These are phyloP conservation scores for Citrus medica DNA, from an alignment of 345 rosid species.

Conservation along the genomic window DNA sequence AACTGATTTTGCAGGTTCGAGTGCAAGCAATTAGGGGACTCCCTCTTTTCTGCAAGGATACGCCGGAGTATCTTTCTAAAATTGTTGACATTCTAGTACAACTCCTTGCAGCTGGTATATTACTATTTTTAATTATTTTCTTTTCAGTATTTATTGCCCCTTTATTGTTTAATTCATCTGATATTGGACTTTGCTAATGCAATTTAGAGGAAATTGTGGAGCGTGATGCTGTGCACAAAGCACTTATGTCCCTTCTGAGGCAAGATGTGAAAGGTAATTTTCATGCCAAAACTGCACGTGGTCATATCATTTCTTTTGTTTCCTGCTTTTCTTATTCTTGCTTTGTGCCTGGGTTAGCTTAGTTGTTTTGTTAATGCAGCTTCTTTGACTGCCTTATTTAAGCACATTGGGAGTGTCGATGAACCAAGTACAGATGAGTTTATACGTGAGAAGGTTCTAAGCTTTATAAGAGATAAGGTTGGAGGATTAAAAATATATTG, in stretches of 20 bases:
- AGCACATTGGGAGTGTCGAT: constrained; percentile 68
- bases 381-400: constrained; percentile 80
- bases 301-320: background rate
- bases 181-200: constrained; percentile 13
- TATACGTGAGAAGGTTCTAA: constrained; percentile 79
- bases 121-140: background rate
- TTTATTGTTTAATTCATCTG: background rate
- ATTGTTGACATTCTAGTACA: constrained; percentile 88
- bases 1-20: constrained; percentile 56
- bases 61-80: constrained; percentile 70
- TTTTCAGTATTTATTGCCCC: background rate
- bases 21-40: constrained; percentile 98
- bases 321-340: background rate
- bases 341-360: background rate
- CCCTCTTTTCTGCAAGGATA: constrained; percentile 93
- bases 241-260: constrained; percentile 89
- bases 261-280: constrained; percentile 94
- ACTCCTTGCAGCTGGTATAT: constrained; percentile 68
- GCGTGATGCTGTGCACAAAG: constrained; percentile 97
- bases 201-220: constrained; percentile 80
- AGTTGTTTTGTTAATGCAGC: constrained; percentile 45
- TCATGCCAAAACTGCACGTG: background rate
- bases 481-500: constrained; percentile 2
- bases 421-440: constrained; percentile 71
- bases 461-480: constrained; percentile 92